Conservation (phyloP, 202 grass and related monocot genomes). For the Digitaria exilis region DNA sequence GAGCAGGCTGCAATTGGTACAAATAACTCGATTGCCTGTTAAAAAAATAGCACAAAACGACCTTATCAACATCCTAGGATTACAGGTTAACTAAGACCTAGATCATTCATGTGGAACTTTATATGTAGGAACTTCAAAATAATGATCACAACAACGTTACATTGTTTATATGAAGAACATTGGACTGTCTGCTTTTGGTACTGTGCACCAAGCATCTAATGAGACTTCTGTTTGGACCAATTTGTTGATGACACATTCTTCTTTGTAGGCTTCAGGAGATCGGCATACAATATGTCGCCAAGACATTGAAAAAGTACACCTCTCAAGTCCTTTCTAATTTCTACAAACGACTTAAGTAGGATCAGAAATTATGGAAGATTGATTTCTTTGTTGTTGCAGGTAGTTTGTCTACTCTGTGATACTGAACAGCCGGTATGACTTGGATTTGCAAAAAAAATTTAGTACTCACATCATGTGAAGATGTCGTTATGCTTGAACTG, state of each 20-base stretch:
- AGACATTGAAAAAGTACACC: conserved; percentile 75
- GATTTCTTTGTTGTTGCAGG: conserved; percentile 60
- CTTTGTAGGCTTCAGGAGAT: conserved; percentile 59
- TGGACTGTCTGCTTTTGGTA: neutral
- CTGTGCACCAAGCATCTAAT: conserved; percentile 9
- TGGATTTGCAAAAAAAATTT: neutral
- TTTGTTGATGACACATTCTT: conserved; percentile 11
- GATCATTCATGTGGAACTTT: neutral
- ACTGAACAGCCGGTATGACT: conserved; percentile 69
- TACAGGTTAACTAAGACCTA: too few species aligned
- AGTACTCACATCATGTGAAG: neutral
- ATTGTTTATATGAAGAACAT: neutral
- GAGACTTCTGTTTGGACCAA: conserved; percentile 18
- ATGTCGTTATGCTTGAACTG: conserved; percentile 5
- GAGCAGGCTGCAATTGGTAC: too few species aligned
- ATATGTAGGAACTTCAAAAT: neutral
- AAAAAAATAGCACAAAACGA: too few species aligned
- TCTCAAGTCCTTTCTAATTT: conserved; percentile 20
- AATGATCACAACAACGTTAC: neutral
- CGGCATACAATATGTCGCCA: conserved; percentile 82
- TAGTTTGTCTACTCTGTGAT: conserved; percentile 87
- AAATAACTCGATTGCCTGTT: too few species aligned
- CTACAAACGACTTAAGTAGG: conserved; percentile 28
- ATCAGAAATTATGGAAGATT: conserved; percentile 26
- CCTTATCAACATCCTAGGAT: too few species aligned